Base-by-base conservation (phyloP, 306 rosid genomes). In the Datisca glomerata region DNA sequence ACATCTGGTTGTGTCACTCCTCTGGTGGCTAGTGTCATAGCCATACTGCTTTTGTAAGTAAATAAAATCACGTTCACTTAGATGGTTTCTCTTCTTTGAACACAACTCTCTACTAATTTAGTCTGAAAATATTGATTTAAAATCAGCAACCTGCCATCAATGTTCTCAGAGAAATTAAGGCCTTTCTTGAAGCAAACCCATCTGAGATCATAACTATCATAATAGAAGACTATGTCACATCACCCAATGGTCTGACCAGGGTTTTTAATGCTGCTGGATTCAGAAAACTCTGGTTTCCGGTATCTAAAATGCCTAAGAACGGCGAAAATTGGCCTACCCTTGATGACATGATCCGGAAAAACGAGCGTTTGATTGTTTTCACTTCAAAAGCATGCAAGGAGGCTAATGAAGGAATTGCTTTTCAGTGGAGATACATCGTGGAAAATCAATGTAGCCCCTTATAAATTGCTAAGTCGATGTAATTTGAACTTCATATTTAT, bases 391-490 rank as follows among this genome's bases (percentile, higher is more conserved):
- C 66, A 6, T 35, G 73, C 1, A 89, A 89, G 47, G 98, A 84
- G 52, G 66, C 91, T 35, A 59, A 76, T 3, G 95, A 89, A 65
- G 98, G 98, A 39, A 89, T 89, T 34, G 98, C 98, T 35, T 75
- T 83, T 10, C 70, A 84, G 33, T 89, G 98, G 98, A 60, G 62
- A 43, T 89, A 89, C 42, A 41, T 89, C 10, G 86, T 80, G 4
- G 98, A 89, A 70, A 84, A 84, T 70, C 95, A 89, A 69, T 89
- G 98, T 84, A 53, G n/a, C n/a, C n/a, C n/a, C n/a, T n/a, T n/a
- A n/a, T n/a, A n/a, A n/a, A n/a, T n/a, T n/a, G n/a, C n/a, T n/a
- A n/a, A n/a, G n/a, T n/a, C n/a, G n/a, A n/a, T n/a, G n/a, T n/a
- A 77, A 91, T 45, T 17, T n/a, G n/a, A n/a, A n/a, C n/a, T n/a